Base-by-base conservation (phyloP, 2,329 filamentous ascomycete species). In the Lachnellula subtilissima region DNA sequence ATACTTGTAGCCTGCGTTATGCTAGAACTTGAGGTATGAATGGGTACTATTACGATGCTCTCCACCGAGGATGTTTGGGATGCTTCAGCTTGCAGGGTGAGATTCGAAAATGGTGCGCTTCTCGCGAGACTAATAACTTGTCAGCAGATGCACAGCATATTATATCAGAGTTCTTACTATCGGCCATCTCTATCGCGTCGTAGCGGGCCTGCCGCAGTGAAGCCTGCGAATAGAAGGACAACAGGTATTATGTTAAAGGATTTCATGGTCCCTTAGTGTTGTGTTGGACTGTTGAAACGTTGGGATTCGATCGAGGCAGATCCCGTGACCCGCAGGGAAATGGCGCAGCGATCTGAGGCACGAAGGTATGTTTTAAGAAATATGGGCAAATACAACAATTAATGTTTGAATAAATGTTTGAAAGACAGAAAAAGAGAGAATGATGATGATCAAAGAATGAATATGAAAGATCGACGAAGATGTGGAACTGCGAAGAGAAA, bases 181-280 rank as follows among this genome's bases (percentile, higher is more conserved):
- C 40, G 61, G 40, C 46, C 43, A 52, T 49, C 36, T 23, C 32
- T 46, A 49, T 57, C 57, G 19, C 59, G 58, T 25, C 59, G 54
- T 25, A 66, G 40, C 50, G 63, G 64, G 23, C 64, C 64, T 42
- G 64, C 64, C 52, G 57, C 56, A 45, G 36, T 58, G 19, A 63
- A 48, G 22, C 45, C 53, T 23, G 61, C 50, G 43, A 61, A 52
- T 14, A 57, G 54, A 25, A 63, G 5, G 32, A 50, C 42, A 42
- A 52, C 51, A 14, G 51, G 52, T 43, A 63, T 32, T 48, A 61
- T 47, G 23, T 59, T 47, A 42, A 50, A 54, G 7, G 52, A 48
- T 36, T 52, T 64, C 63, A 65, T 65, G 50, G 37, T 59, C 32
- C 15, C 47, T 22, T 36, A 48, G 23, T 43, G n/a, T 35, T 42